Evolutionary conservation across 805 yeast species (phyloP), one percentile per base, ranked within the genome.

Genomic region (Saturnispora mendoncae): DNA sequence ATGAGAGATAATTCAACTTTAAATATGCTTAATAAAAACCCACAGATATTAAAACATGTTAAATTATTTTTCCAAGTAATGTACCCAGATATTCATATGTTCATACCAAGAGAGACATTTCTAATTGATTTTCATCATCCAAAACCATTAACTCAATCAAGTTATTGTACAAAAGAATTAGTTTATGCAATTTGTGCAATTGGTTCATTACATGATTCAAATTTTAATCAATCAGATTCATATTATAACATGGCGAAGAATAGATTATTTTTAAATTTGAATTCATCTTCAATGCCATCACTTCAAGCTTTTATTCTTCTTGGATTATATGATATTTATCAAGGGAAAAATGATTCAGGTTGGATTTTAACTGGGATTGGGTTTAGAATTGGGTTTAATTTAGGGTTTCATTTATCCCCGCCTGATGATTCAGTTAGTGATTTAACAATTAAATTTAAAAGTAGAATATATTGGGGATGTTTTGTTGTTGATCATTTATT

Each of bases 291-390:
- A 4, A 72, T 78, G 26, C 68, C 83, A 0, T 68, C 78, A 0
- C 64, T 78, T 8, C 84, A 78, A 53, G 70, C 80, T 23, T 69
- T 72, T 42, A 58, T 77, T n/a, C 60, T 78, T 18, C 56, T 78
- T 13, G 78, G 82, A 4, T 68, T 76, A 43, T 77, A 76, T 53
- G 83, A 77, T 51, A 68, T 78, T 29, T 77, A 80, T 42, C 71
- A 69, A 48, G 82, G 82, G 2, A 58, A 68, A 39, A 74, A 72
- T 49, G 69, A 76, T 20, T 64, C 72, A 36, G 79, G 80, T 5
- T 78, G 83, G 83, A 70, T 76, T 68, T 64, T 76, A 27, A 65
- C 74, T 3, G 84, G 84, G 3, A 65, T 69, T 39, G 83, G 80
- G 7, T 68, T 77, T 49, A 58, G 84, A 39, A 77, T 78, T 65